Percentiles rank a stretch among this genome's conserved stretches.
These are phyloP conservation scores for Naganishia friedmannii DNA, from an alignment of 768 basidiomycete genomes.

Conservation along the genomic window DNA sequence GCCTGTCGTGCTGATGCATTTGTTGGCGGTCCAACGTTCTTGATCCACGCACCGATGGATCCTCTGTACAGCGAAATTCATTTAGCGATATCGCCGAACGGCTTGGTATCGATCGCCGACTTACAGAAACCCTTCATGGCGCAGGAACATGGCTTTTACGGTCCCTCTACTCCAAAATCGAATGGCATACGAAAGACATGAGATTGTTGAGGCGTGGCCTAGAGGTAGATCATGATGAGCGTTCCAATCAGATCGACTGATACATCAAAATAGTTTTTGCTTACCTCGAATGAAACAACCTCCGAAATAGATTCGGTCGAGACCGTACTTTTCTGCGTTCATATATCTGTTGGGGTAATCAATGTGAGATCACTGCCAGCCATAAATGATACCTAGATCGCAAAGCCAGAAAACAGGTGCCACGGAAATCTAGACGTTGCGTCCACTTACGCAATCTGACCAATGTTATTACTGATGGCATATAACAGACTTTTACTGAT, in stretches of 20 bases:
- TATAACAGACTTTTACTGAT: constrained; percentile 91
- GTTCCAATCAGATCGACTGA: background rate
- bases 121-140: constrained; percentile 96
- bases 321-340: constrained; percentile 97
- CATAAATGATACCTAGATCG: background rate
- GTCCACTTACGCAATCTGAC: constrained; percentile 90
- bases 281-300: constrained; percentile 89
- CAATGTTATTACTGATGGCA: constrained; percentile 97
- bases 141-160: constrained; percentile 90
- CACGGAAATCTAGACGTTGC: background rate
- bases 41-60: constrained; percentile 95
- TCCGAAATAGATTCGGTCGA: constrained; percentile 97
- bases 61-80: constrained; percentile 58
- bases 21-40: constrained; percentile 66
- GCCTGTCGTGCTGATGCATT: background rate
- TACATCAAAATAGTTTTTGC: constrained; percentile 55
- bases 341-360: constrained; percentile 67
- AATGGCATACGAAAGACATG: constrained; percentile 96
- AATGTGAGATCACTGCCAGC: constrained; percentile 34
- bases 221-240: constrained; percentile 43
- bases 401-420: background rate
- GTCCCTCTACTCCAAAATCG: constrained; percentile 99
- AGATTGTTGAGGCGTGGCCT: constrained; percentile 89
- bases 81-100: background rate
- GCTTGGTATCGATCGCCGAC: constrained; percentile 48